Conservation (phyloP, 306 rosid genomes). For the Arachis stenosperma region DNA sequence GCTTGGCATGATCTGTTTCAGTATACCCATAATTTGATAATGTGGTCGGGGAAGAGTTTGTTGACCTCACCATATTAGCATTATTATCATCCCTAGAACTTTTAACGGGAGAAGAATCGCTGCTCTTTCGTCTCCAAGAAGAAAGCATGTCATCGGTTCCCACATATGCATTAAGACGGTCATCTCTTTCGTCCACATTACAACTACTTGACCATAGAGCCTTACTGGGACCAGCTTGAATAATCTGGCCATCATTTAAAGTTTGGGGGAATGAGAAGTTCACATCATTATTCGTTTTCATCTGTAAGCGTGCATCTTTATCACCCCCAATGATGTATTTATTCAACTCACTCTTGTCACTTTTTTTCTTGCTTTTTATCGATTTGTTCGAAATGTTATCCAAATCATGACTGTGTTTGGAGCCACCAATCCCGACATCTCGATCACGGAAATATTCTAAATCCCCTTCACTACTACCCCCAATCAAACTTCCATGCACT, state of each 20-base stretch:
- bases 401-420: conserved; percentile 54
- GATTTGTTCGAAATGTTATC: conserved; percentile 58
- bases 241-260: conserved; percentile 61
- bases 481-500: conserved; percentile 86
- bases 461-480: conserved; percentile 88
- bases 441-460: conserved; percentile 71
- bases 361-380: conserved; percentile 57
- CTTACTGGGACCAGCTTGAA: conserved; percentile 66
- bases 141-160: conserved; percentile 66
- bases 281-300: conserved; percentile 57
- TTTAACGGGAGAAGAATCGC: conserved; percentile 78
- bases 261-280: conserved; percentile 88
- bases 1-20: conserved; percentile 69
- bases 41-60: conserved; percentile 75
- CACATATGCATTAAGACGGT: conserved; percentile 55
- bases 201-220: conserved; percentile 64
- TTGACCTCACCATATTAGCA: conserved; percentile 60
- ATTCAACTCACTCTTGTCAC: conserved; percentile 58
- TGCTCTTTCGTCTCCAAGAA: conserved; percentile 73
- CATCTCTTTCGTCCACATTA: conserved; percentile 64
- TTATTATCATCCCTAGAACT: conserved; percentile 74
- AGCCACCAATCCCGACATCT: conserved; percentile 61
- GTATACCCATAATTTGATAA: conserved; percentile 81
- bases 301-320: conserved; percentile 47
- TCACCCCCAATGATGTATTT: conserved; percentile 69